Evolutionary conservation across 768 basidiomycete genomes (phyloP).

Genomic region (Boletus vinaceobasis): DNA sequence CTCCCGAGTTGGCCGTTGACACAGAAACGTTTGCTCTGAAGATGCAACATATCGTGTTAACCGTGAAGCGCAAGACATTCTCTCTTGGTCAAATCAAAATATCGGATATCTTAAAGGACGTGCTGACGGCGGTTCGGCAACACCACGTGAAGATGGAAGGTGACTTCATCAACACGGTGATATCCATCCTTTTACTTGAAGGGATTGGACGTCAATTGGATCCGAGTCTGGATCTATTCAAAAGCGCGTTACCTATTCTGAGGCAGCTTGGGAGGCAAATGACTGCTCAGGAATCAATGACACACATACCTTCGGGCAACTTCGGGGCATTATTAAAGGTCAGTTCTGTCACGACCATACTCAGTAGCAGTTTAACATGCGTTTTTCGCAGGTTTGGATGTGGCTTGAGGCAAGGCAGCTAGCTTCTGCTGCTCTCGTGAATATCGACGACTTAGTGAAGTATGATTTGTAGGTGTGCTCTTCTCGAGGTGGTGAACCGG

Average conservation of each 20-base stretch:
- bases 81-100: constrained; percentile 96
- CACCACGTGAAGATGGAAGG: constrained; percentile 99
- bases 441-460: constrained; percentile 83
- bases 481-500: background rate
- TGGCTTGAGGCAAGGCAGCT: constrained; percentile 90
- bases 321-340: constrained; percentile 89
- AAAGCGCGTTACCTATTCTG: constrained; percentile 90
- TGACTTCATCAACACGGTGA: constrained; percentile 97
- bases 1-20: constrained; percentile 87
- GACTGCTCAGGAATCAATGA: constrained; percentile 66
- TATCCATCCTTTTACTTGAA: constrained; percentile 89
- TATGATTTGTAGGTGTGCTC: constrained; percentile 71
- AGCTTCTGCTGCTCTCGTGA: constrained; percentile 71
- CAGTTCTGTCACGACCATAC: constrained; percentile 14
- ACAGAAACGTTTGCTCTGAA: constrained; percentile 94
- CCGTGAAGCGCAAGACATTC: constrained; percentile 95
- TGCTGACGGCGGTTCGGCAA: constrained; percentile 76
- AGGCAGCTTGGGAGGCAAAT: constrained; percentile 90
- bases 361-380: background rate
- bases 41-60: constrained; percentile 94
- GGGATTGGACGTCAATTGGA: constrained; percentile 95
- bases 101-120: constrained; percentile 87
- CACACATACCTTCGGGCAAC: constrained; percentile 63
- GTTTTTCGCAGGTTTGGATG: constrained; percentile 70
- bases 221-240: constrained; percentile 90